Evolutionary conservation across 2,329 filamentous ascomycete species (phyloP).

Genomic region (Calonectria pseudoturangicola): DNA sequence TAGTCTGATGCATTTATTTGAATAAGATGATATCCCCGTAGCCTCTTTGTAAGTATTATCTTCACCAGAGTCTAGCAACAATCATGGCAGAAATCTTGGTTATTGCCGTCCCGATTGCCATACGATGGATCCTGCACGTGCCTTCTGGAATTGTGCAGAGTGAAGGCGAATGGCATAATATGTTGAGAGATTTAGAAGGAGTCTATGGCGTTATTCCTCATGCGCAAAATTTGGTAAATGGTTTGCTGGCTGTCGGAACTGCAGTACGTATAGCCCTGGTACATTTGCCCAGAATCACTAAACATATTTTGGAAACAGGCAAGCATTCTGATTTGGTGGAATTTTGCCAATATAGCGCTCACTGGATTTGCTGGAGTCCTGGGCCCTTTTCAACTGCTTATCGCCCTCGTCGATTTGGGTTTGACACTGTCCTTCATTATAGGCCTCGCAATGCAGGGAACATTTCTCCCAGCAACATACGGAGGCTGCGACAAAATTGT

Average conservation of each 20-base stretch:
- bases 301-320: not conserved
- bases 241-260: not conserved
- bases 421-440: not conserved
- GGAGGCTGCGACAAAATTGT: not conserved
- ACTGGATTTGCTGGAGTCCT: not conserved
- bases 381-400: not conserved
- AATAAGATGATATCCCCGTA: not conserved
- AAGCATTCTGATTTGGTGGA: slow-evolving; percentile 1
- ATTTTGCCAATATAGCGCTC: not conserved
- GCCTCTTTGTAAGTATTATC: not conserved
- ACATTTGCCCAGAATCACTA: not conserved
- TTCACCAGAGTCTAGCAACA: not conserved
- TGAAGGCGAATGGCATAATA: not conserved
- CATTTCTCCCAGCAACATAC: not conserved
- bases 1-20: not conserved
- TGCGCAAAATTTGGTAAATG: not conserved
- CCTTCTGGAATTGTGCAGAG: not conserved
- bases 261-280: not conserved
- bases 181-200: not conserved
- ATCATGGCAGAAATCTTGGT: not conserved
- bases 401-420: not conserved
- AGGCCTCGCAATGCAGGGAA: not conserved
- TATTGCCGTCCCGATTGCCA: not conserved
- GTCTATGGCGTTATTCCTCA: not conserved
- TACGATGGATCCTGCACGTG: not conserved